Conservation (phyloP, 306 rosid species). For the Prunus mume region DNA sequence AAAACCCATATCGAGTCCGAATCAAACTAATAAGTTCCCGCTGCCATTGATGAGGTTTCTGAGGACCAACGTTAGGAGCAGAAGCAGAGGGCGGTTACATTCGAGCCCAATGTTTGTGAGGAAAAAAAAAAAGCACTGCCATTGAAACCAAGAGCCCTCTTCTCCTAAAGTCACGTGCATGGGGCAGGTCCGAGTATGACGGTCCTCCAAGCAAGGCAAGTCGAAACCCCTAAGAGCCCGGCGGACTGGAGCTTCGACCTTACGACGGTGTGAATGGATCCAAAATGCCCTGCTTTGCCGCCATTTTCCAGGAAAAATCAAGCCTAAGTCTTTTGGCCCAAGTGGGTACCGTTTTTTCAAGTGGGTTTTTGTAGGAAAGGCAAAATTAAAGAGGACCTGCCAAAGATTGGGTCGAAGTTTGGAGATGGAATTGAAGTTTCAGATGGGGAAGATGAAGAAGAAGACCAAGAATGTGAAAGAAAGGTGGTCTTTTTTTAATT, state of each 20-base stretch:
- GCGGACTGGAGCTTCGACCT: conserved; percentile 5
- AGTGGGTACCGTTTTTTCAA: conserved; percentile 42
- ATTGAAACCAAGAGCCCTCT: conserved; percentile 86
- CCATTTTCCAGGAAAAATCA: conserved; percentile 25
- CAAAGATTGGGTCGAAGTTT: conserved; percentile 27
- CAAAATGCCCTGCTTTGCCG: conserved; percentile 37
- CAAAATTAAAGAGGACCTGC: conserved; percentile 19
- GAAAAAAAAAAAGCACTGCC: conserved; percentile 52
- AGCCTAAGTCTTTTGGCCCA: conserved; percentile 46
- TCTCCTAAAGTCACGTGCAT: conserved; percentile 96
- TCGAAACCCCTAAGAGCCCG: not conserved
- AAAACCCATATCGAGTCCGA: conserved; percentile 78
- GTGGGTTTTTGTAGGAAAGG: conserved; percentile 35
- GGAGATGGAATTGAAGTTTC: conserved; percentile 15
- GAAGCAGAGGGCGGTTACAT: conserved; percentile 71
- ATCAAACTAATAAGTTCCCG: conserved; percentile 75
- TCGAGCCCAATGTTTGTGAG: conserved; percentile 67
- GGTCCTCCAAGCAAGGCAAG: conserved; percentile 42
- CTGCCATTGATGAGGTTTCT: conserved; percentile 89
- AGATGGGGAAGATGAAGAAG: conserved; percentile 28
- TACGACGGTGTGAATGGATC: conserved; percentile 44
- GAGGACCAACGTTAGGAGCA: conserved; percentile 60
- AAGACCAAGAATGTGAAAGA: conserved; percentile 21
- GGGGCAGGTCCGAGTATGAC: conserved; percentile 73
- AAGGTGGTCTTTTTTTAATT: not conserved